Conservation (phyloP, 148 eudicot genomes). For the Limonium bicolor region DNA sequence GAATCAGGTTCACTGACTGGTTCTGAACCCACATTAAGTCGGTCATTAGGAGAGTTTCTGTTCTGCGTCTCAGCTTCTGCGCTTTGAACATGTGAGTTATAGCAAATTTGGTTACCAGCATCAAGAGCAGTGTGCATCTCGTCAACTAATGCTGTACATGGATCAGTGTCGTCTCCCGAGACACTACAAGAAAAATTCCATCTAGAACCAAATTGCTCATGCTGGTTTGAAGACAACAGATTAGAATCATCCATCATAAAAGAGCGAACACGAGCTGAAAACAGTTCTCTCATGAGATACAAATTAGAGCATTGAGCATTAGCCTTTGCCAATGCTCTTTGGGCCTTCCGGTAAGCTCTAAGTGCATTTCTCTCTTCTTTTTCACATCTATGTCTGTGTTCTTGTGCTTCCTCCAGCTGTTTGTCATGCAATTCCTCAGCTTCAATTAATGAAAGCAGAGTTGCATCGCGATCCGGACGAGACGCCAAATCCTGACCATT, state of each 20-base stretch:
- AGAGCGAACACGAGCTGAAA: constrained; percentile 35
- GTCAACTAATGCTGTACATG: constrained; percentile 21
- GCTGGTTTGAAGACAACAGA: constrained; percentile 20
- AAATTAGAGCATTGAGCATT: constrained; percentile 53
- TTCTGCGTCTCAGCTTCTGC: constrained; percentile 22
- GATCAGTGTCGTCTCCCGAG: constrained; percentile 21
- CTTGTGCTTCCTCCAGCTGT: constrained; percentile 72
- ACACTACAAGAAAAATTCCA: constrained; percentile 15
- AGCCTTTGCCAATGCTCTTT: constrained; percentile 55
- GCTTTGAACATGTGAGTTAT: constrained; percentile 23
- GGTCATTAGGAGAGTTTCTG: constrained; percentile 16
- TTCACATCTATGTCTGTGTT: constrained; percentile 55
- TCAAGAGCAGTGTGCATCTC: constrained; percentile 19
- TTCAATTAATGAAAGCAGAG: constrained; percentile 30
- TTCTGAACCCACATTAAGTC: constrained; percentile 25
- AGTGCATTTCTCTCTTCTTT: constrained; percentile 61
- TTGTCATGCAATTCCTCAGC: constrained; percentile 52
- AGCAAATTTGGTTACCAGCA: constrained; percentile 16
- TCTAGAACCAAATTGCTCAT: constrained; percentile 13
- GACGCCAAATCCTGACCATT: constrained; percentile 11
- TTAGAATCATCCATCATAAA: constrained; percentile 33
- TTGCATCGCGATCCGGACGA: constrained; percentile 16
- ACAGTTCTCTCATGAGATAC: constrained; percentile 42
- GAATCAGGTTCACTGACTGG: constrained; percentile 50
- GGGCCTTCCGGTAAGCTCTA: constrained; percentile 49